These are phyloP conservation scores for Arthroderma uncinatum DNA, from an alignment of 2,329 filamentous ascomycete species.

Conservation along the genomic window DNA sequence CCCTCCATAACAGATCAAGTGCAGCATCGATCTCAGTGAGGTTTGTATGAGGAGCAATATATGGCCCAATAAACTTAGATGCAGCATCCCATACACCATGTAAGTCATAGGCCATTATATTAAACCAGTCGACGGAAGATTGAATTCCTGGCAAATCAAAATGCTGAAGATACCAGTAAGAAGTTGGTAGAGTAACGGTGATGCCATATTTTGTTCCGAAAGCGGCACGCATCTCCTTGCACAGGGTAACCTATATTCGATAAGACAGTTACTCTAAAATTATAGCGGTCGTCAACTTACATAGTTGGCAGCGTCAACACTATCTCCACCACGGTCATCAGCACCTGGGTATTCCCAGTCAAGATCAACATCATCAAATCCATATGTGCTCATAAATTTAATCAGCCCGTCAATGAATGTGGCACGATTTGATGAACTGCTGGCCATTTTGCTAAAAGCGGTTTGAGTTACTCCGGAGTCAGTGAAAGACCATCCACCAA, in stretches of 20 bases:
- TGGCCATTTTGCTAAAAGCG: constrained; percentile 12
- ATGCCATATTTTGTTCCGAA: constrained; percentile 5
- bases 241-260: no score
- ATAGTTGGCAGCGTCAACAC: no score
- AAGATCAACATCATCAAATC: constrained; percentile 13
- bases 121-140: constrained; percentile 18
- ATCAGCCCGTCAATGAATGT: constrained; percentile 8
- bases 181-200: constrained; percentile 7
- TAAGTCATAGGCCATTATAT: constrained; percentile 24
- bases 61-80: neutral
- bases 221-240: no score
- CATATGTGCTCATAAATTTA: constrained; percentile 8
- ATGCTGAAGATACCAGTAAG: constrained; percentile 17
- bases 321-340: constrained; percentile 21
- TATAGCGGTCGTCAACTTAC: no score
- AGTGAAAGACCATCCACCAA: constrained; percentile 20
- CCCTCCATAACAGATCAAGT: constrained; percentile 34
- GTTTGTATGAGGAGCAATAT: constrained; percentile 33
- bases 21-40: constrained; percentile 34
- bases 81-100: constrained; percentile 22
- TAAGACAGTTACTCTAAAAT: no score
- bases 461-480: constrained; percentile 16
- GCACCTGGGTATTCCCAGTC: constrained; percentile 17
- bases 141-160: constrained; percentile 19
- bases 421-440: neutral